Base-by-base conservation (phyloP, 1,284 basidiomycete species). In the Leccinum subrobustum region DNA sequence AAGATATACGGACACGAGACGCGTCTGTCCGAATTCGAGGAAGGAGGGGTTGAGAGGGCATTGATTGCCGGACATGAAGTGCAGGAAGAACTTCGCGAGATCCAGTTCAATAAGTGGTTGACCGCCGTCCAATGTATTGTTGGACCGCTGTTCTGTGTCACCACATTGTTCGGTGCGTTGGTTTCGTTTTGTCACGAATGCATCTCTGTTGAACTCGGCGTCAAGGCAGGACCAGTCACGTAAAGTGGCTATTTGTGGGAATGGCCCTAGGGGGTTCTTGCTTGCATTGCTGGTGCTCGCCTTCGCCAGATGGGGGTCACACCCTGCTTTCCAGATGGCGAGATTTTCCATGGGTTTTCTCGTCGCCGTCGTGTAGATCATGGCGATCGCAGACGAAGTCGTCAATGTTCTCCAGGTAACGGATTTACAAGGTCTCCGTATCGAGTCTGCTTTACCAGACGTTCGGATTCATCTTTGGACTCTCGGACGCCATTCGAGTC, bases 301-400 rank as follows among this genome's bases (percentile, higher is more conserved):
- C 0, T 87, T 88, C 70, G 83, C 86, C 1, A 80, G 83, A 3
- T 81, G 83, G 56, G 89, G 89, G 1, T 78, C 80, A 6, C 81
- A 87, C 58, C 80, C 83, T 0, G 76, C 83, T 2, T 84, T 86
- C 58, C 82, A 86, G 56, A 80, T 93, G 72, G 81, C 84, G n/a
- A 83, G 93, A 16, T 96, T 93, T 71, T 89, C 87, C 42, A 87
- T 94, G 80, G 95, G 95, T 1, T 98, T 98, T 76, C 75, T 89
- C 33, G 89, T 96, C 42, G 83, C 93, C 16, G 86, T 96, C 67
- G 87, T 97, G 4, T 98, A 95, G 95, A 96, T 97, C 67, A 93
- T 96, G 83, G 91, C 90, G 7, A 95, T 97, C 57, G 95, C 95
- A 1, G 94, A 96, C 72, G 93, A 97, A 73, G 94, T 96, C 3